Percentiles rank a stretch among this genome's conserved stretches.
Evolutionary conservation across 495 filamentous ascomycete species (phyloP).

Genomic region (Aspergillus nidulans): DNA sequence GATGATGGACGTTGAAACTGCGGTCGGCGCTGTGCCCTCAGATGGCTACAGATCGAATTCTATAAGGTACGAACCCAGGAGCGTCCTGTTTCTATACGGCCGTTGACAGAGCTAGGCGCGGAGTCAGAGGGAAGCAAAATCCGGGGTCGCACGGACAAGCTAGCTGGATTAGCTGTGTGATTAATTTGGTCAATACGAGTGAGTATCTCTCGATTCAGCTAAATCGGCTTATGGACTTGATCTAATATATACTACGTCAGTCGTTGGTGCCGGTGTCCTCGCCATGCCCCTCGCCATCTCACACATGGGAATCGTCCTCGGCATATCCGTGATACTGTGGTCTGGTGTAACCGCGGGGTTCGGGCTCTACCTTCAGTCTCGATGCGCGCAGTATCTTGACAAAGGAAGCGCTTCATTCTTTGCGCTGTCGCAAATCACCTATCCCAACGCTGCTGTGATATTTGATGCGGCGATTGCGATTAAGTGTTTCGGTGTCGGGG

Average conservation of each 20-base stretch:
- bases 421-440: slow-evolving; percentile 89
- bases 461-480: slow-evolving; percentile 96
- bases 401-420: slow-evolving; percentile 82
- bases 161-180: slow-evolving; percentile 83
- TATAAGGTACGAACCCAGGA: slow-evolving; percentile 26
- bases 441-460: slow-evolving; percentile 90
- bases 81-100: background rate
- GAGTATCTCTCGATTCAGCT: slow-evolving; percentile 19
- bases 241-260: slow-evolving; percentile 37
- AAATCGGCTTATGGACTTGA: slow-evolving; percentile 1
- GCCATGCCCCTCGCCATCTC: slow-evolving; percentile 93
- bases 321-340: slow-evolving; percentile 82
- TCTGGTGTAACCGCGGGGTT: slow-evolving; percentile 84
- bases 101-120: slow-evolving; percentile 35
- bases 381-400: slow-evolving; percentile 89
- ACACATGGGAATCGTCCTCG: slow-evolving; percentile 83
- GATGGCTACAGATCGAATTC: slow-evolving; percentile 21
- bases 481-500: slow-evolving; percentile 94
- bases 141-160: slow-evolving; percentile 61
- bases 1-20: slow-evolving; percentile 34
- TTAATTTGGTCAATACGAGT: slow-evolving; percentile 94
- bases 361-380: slow-evolving; percentile 88
- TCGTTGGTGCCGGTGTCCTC: slow-evolving; percentile 88
- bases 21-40: slow-evolving; percentile 23
- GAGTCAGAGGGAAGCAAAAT: slow-evolving; percentile 47